These are phyloP conservation scores for Gracilaria gracilis DNA, from an alignment of 23 red algal species.

Conservation along the genomic window DNA sequence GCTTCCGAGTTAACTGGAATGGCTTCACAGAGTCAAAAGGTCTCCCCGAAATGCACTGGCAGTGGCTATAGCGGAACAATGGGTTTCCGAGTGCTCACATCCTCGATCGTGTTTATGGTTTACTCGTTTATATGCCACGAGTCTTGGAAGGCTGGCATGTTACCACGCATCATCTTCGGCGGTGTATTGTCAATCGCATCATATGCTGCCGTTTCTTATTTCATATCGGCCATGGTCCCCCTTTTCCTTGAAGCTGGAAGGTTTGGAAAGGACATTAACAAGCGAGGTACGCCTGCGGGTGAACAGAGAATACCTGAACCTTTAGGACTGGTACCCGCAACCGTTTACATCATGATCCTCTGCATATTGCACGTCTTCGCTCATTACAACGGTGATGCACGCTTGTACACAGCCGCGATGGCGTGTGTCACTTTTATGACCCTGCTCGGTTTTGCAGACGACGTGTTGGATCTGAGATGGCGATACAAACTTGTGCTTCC, in stretches of 20 bases:
- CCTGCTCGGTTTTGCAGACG: conserved; percentile 97
- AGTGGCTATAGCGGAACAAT: not conserved
- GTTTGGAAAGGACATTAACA: conserved; percentile 97
- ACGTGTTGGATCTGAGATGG: conserved; percentile 95
- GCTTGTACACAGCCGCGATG: conserved; percentile 92
- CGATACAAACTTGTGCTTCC: conserved; percentile 97
- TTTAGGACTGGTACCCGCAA: conserved; percentile 86
- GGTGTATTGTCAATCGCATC: conserved; percentile 34
- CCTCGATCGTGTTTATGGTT: not conserved
- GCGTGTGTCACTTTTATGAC: conserved; percentile 98
- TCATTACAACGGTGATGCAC: conserved; percentile 57
- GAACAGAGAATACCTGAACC: conserved; percentile 79
- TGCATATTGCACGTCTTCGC: conserved; percentile 82
- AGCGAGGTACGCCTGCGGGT: conserved; percentile 71
- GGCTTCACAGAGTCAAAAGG: not conserved
- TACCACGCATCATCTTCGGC: conserved; percentile 19
- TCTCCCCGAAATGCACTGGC: not conserved
- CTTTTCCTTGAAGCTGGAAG: conserved; percentile 77
- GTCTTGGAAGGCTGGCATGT: not conserved
- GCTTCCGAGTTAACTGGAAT: not conserved
- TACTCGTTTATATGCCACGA: not conserved
- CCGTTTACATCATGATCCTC: conserved; percentile 88
- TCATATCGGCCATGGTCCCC: conserved; percentile 64
- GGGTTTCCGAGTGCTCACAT: not conserved
- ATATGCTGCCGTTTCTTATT: conserved; percentile 38